phyloP scores from a whole-genome alignment of 371 early-diverging fungal species.

The Mucor plumbeus region DNA sequence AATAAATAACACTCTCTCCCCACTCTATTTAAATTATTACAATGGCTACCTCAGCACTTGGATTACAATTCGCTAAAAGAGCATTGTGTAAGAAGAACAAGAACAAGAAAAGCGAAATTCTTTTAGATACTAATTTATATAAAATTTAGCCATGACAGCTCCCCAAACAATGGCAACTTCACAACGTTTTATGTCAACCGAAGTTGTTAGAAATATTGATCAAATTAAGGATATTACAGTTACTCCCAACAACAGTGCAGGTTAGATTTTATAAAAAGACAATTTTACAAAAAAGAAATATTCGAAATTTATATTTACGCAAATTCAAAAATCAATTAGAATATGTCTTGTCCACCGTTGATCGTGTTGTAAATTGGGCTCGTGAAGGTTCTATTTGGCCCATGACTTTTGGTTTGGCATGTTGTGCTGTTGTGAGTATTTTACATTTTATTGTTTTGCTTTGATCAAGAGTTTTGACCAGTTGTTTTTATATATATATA shows the following conservation, averaged over 20 bases:
- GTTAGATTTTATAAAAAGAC: slow-evolving; percentile 23
- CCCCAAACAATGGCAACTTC: slow-evolving; percentile 37
- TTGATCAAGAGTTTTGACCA: too few relatives aligned
- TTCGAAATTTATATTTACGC: not conserved
- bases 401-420: slow-evolving; percentile 98
- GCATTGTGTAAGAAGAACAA: slow-evolving; percentile 47
- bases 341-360: slow-evolving; percentile 84
- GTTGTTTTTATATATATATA: too few relatives aligned
- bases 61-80: slow-evolving; percentile 55
- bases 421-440: slow-evolving; percentile 83
- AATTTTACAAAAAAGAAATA: not conserved
- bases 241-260: slow-evolving; percentile 57
- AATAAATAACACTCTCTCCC: slow-evolving; percentile 33
- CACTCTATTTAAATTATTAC: slow-evolving; percentile 40
- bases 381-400: slow-evolving; percentile 96
- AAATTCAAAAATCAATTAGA: slow-evolving; percentile 41
- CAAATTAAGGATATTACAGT: slow-evolving; percentile 53
- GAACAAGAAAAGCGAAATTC: not conserved
- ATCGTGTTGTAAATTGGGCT: slow-evolving; percentile 93
- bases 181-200: slow-evolving; percentile 51
- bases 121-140: too few relatives aligned
- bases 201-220: slow-evolving; percentile 55
- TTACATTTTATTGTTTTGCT: not conserved
- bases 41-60: slow-evolving; percentile 51
- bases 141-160: slow-evolving; percentile 26